These are phyloP conservation scores for Podospora sp. DNA, from an alignment of 495 filamentous ascomycete genomes.

Conservation along the genomic window DNA sequence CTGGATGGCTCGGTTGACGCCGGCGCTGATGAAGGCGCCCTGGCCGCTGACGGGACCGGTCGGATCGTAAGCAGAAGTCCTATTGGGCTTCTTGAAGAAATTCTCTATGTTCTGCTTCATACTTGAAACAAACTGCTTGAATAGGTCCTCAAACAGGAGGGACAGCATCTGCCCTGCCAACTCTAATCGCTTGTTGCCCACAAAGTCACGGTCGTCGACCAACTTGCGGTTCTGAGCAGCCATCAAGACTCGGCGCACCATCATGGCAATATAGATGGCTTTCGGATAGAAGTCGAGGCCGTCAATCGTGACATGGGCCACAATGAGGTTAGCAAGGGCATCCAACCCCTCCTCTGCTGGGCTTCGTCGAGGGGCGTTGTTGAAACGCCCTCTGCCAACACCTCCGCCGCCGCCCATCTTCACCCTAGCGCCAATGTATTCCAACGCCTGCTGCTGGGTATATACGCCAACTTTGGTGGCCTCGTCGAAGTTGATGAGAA, in stretches of 20 bases:
- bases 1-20: conserved; percentile 90
- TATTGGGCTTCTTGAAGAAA: conserved; percentile 83
- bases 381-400: conserved; percentile 50
- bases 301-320: conserved; percentile 89
- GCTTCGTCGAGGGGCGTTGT: conserved; percentile 56
- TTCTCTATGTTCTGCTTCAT: conserved; percentile 93
- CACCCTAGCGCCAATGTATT: conserved; percentile 82
- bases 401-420: conserved; percentile 66
- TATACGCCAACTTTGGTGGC: conserved; percentile 75
- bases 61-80: conserved; percentile 84
- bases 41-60: conserved; percentile 73
- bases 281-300: conserved; percentile 93
- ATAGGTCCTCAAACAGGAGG: conserved; percentile 95
- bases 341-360: conserved; percentile 88
- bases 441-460: conserved; percentile 92
- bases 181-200: conserved; percentile 95
- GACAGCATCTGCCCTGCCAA: conserved; percentile 91
- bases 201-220: conserved; percentile 95
- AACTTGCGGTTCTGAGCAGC: conserved; percentile 83
- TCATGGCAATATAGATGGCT: conserved; percentile 91
- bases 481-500: conserved; percentile 92
- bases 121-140: conserved; percentile 87
- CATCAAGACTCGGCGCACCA: conserved; percentile 93
- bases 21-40: conserved; percentile 78
- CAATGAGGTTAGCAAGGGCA: conserved; percentile 84